Evolutionary conservation across 352 stramenopile genomes (phyloP), one percentile per base, ranked within the genome.

Genomic region (Phytophthora megakarya): DNA sequence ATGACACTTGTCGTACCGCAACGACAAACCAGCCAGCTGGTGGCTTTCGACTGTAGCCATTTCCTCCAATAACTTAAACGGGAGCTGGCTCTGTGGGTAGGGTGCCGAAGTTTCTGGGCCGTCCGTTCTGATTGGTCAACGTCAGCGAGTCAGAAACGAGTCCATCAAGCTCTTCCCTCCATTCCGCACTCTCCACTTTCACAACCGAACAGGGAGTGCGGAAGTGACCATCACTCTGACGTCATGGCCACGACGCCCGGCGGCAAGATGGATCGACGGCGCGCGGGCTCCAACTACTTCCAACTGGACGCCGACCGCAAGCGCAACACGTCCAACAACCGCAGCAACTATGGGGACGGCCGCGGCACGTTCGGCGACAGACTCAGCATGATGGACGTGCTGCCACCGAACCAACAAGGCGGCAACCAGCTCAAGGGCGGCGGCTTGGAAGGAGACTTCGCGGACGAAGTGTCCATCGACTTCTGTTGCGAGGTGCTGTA

Each of bases 201-300:
- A 58, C 57, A 65, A 59, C 30, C 42, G 61, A 67, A 61, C 40
- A 35, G 42, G 32, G 22, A 61, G 46, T 52, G 48, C 40, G 48
- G 48, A 58, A 53, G 25, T 18, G 62, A 66, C 56, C 48, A 61
- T 53, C 57, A 63, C 63, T 70, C 40, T 51, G 39, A 33, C 19
- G 25, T 30, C 26, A 79, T 79, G 67, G 71, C 67, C 25, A 75
- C 40, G 58, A 73, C 67, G 61, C 70, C 70, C 39, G 67, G 65
- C 16, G 67, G 70, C 54, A 79, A 79, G 59, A 70, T 65, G 56
- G 81, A 90, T 52, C 80, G 83, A 10, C 75, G 80, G 9, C 85
- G 85, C 59, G 85, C 85, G n/a, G 77, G 80, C 61, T 92, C 82
- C 72, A 93, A 93, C 79, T 93, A 93, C 73, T 93, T 93, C 53